A percentile compares a stretch with the other conserved stretches of the same genome.
These are phyloP conservation scores for Cyclostephanos tholiformis DNA, from an alignment of 108 stramenopile genomes.

Conservation along the genomic window DNA sequence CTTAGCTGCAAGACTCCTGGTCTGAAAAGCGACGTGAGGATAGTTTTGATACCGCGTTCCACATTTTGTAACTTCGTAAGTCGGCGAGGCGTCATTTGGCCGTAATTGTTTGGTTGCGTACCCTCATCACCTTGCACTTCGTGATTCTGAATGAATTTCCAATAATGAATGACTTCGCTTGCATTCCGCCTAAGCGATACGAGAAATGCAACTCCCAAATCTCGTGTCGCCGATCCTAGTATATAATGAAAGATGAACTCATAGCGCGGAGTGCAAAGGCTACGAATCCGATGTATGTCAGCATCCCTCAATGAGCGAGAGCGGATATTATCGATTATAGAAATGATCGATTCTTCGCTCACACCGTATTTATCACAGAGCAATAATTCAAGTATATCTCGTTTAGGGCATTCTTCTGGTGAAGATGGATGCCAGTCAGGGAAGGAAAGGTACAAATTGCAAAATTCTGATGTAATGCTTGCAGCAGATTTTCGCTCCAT, in stretches of 20 bases:
- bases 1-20: conserved; percentile 50
- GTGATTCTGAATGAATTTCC: conserved; percentile 16
- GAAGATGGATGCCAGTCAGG: conserved; percentile 23
- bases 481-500: conserved; percentile 21
- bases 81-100: not conserved
- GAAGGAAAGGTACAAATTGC: conserved; percentile 32
- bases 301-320: conserved; percentile 16
- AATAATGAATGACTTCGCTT: conserved; percentile 35
- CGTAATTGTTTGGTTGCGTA: not conserved
- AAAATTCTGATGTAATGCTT: conserved; percentile 41
- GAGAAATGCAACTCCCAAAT: conserved; percentile 62
- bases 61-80: conserved; percentile 25
- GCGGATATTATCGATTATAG: conserved; percentile 24
- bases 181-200: conserved; percentile 66
- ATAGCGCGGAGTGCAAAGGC: conserved; percentile 60
- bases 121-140: conserved; percentile 12
- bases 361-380: conserved; percentile 15
- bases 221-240: conserved; percentile 55
- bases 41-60: conserved; percentile 32
- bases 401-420: conserved; percentile 11
- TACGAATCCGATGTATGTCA: conserved; percentile 26
- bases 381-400: conserved; percentile 29
- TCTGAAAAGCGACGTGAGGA: conserved; percentile 47
- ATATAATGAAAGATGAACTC: conserved; percentile 58
- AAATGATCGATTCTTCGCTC: conserved; percentile 13